Base-by-base conservation (phyloP, 345 rosid genomes). In the Jatropha curcas region DNA sequence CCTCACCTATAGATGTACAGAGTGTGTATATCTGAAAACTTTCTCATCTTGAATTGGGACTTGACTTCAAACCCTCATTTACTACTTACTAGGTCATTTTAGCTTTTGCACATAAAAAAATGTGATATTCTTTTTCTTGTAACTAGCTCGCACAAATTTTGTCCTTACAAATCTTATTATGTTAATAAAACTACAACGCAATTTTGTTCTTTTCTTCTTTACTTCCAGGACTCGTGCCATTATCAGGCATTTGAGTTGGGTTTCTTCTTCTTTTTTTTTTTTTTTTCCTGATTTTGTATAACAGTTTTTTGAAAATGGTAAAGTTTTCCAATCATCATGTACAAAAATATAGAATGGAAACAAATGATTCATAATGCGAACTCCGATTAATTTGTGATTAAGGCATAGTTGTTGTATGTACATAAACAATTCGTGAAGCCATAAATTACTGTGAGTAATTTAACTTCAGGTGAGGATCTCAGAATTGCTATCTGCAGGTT, bases 91-190 rank as follows among this genome's bases (percentile, higher is more conserved):
- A 64, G 77, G 72, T 57, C 53, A 30, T 37, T 59, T 31, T 62
- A 59, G 67, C 64, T 13, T 57, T 33, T 30, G 52, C 48, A 27
- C 4, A 16, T 39, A 22, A 11, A 53, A 68, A 43, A 43, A 25
- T 8, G 57, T 34, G 57, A 59, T 43, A 79, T 76, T 80, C 77
- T 74, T 81, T 80, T 43, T 55, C 74, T 55, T 81, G 81, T 79
- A 77, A 76, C 71, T 81, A 66, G 66, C 66, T 5, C 14, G 24
- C 22, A 74, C 69, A 66, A 74, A 60, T 82, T 75, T 79, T 77
- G 71, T 41, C 45, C 69, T 51, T 1, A 2, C 53, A 37, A 24
- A 60, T 41, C n/a, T 55, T 28, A 13, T 60, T 3, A 1, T 65
- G 30, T 53, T 51, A 60, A 75, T 75, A 77, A 60, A 65, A 60